These are phyloP conservation scores for Naganishia vaughanmartiniae DNA, from an alignment of 768 basidiomycete genomes.

Conservation along the genomic window DNA sequence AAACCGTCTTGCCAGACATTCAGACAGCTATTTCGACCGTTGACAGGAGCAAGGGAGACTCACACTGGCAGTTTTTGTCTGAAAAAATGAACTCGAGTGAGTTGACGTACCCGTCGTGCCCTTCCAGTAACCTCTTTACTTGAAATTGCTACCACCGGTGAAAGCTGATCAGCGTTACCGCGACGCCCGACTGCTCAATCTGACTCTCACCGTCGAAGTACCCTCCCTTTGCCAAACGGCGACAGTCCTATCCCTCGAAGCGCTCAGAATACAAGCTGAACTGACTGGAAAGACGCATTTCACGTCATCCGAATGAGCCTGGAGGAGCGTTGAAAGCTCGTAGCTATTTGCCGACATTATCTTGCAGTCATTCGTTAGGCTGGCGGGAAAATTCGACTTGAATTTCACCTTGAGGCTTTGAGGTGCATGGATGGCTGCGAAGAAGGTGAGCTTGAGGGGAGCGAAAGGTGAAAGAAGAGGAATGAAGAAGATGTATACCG, in stretches of 20 bases:
- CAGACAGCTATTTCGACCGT: background rate
- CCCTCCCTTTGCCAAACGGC: constrained; percentile 35
- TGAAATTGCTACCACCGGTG: background rate
- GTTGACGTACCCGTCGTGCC: constrained; percentile 46
- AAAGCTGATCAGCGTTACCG: background rate
- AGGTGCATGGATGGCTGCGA: too few relatives aligned
- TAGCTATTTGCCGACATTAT: background rate
- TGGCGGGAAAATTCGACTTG: background rate
- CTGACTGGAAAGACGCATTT: constrained; percentile 40
- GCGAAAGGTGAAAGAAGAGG: too few relatives aligned
- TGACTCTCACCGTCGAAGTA: background rate
- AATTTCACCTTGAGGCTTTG: too few relatives aligned
- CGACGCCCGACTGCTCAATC: too few relatives aligned
- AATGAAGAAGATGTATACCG: too few relatives aligned
- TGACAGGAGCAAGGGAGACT: background rate
- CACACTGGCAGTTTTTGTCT: constrained; percentile 26
- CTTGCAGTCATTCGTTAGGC: background rate
- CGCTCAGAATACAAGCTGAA: constrained; percentile 33
- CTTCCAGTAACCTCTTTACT: constrained; percentile 31
- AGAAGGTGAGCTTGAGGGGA: too few relatives aligned
- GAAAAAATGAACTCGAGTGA: constrained; percentile 41
- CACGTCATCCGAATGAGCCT: constrained; percentile 38
- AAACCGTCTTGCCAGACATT: background rate
- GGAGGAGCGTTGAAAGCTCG: constrained; percentile 14
- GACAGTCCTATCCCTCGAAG: constrained; percentile 40